phyloP scores from a whole-genome alignment of 352 stramenopile species.

The Phytophthora vignae region DNA sequence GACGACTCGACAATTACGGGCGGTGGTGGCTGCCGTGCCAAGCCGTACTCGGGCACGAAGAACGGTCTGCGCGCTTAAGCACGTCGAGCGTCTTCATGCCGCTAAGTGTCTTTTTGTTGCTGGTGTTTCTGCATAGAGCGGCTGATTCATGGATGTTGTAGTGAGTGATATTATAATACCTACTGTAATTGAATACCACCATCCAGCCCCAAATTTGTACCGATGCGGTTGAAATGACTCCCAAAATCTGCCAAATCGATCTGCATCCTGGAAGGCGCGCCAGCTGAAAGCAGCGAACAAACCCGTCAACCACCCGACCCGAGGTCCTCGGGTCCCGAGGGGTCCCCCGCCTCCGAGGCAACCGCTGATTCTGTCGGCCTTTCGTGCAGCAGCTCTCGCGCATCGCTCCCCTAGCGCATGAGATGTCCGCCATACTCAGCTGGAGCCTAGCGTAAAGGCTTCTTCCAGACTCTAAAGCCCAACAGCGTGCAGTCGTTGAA shows the following conservation, averaged over 20 bases:
- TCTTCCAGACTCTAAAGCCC: not conserved
- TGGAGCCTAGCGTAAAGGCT: constrained; percentile 22
- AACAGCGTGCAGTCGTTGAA: constrained; percentile 16
- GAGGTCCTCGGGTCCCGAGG: too few species aligned
- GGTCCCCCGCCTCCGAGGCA: too few species aligned
- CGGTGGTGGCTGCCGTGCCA: constrained; percentile 19
- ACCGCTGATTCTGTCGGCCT: constrained; percentile 12
- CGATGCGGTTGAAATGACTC: not conserved
- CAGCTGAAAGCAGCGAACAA: constrained; percentile 28
- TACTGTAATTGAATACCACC: not conserved
- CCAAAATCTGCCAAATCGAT: constrained; percentile 9
- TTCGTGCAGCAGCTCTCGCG: not conserved
- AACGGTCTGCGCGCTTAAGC: constrained; percentile 4
- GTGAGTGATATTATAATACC: constrained; percentile 13
- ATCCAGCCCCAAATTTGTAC: not conserved
- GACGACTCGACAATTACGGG: constrained; percentile 17
- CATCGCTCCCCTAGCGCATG: constrained; percentile 8
- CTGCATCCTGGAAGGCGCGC: constrained; percentile 8
- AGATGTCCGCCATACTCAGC: not conserved
- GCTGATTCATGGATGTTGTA: not conserved
- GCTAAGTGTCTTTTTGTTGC: not conserved
- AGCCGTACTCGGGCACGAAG: constrained; percentile 12
- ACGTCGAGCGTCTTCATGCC: not conserved
- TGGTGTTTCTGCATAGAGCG: not conserved
- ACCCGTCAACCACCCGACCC: constrained; percentile 21